phyloP scores from a whole-genome alignment of 352 stramenopile species.

The Globisporangium lucens region DNA sequence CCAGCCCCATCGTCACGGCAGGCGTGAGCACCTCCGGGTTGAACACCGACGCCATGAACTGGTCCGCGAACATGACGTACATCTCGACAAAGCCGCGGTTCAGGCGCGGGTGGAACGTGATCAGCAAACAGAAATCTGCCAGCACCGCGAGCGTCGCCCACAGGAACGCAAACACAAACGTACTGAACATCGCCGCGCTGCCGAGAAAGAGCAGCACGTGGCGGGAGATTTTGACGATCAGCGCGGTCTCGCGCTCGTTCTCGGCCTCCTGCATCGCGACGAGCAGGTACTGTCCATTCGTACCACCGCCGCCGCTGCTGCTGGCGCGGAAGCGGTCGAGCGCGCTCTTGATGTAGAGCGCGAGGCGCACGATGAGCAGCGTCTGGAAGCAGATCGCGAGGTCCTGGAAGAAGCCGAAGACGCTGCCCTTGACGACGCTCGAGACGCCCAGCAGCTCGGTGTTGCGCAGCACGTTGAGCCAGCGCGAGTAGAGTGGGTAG shows the following conservation, averaged over 20 bases:
- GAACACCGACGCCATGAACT: slow-evolving; percentile 53
- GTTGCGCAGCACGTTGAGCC: slow-evolving; percentile 57
- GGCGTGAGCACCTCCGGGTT: slow-evolving; percentile 57
- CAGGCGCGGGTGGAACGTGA: slow-evolving; percentile 60
- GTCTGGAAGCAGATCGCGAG: slow-evolving; percentile 59
- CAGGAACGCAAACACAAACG: slow-evolving; percentile 34
- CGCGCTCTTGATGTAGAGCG: neutral
- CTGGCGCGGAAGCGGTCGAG: slow-evolving; percentile 20
- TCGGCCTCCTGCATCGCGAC: slow-evolving; percentile 6
- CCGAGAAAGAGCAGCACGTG: slow-evolving; percentile 6
- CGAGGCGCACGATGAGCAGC: slow-evolving; percentile 12
- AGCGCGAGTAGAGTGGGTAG: slow-evolving; percentile 47
- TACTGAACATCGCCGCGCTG: neutral
- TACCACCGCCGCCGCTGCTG: slow-evolving; percentile 14
- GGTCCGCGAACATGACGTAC: slow-evolving; percentile 56
- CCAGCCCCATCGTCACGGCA: slow-evolving; percentile 41
- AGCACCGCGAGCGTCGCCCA: slow-evolving; percentile 51
- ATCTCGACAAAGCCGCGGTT: slow-evolving; percentile 64
- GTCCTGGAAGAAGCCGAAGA: slow-evolving; percentile 52
- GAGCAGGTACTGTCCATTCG: slow-evolving; percentile 39
- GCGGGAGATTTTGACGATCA: neutral
- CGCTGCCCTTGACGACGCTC: slow-evolving; percentile 43
- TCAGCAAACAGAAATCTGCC: slow-evolving; percentile 61
- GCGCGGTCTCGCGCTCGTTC: slow-evolving; percentile 11
- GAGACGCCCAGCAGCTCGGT: slow-evolving; percentile 42